Evolutionary conservation across 1,139 yeast genomes (phyloP).

Genomic region (Pichiaceae sp.): DNA sequence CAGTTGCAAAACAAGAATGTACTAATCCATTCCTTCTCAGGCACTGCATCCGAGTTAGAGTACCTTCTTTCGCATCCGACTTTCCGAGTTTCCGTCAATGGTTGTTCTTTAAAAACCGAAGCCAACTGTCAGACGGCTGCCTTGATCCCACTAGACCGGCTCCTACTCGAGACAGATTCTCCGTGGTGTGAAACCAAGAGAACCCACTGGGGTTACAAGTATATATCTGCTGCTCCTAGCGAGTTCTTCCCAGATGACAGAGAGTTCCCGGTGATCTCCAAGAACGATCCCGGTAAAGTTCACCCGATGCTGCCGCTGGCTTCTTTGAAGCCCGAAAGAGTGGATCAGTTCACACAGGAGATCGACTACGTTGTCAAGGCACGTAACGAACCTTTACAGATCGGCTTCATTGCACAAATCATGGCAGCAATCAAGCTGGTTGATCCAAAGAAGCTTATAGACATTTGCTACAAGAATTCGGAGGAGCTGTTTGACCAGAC

Average conservation of each 20-base stretch:
- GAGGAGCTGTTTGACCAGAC: conserved; percentile 41
- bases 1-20: conserved; percentile 33
- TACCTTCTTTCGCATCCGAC: conserved; percentile 38
- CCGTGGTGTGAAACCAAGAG: conserved; percentile 97
- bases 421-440: conserved; percentile 49
- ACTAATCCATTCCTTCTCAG: conserved; percentile 94
- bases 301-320: conserved; percentile 54
- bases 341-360: conserved; percentile 17
- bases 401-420: conserved; percentile 75
- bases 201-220: conserved; percentile 67
- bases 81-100: conserved; percentile 76
- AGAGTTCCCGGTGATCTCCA: conserved; percentile 5
- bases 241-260: conserved; percentile 36
- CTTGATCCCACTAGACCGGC: conserved; percentile 54
- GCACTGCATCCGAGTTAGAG: conserved; percentile 53
- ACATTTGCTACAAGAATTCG: conserved; percentile 58
- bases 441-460: conserved; percentile 46
- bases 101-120: conserved; percentile 78
- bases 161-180: conserved; percentile 90
- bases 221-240: conserved; percentile 46
- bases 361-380: conserved; percentile 46
- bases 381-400: conserved; percentile 85
- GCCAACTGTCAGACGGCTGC: conserved; percentile 64
- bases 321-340: conserved; percentile 57
- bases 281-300: conserved; percentile 20